Evolutionary conservation across 2,329 filamentous ascomycete species (phyloP), one percentile per base, ranked within the genome.

Genomic region (Lasiodiplodia sp.): DNA sequence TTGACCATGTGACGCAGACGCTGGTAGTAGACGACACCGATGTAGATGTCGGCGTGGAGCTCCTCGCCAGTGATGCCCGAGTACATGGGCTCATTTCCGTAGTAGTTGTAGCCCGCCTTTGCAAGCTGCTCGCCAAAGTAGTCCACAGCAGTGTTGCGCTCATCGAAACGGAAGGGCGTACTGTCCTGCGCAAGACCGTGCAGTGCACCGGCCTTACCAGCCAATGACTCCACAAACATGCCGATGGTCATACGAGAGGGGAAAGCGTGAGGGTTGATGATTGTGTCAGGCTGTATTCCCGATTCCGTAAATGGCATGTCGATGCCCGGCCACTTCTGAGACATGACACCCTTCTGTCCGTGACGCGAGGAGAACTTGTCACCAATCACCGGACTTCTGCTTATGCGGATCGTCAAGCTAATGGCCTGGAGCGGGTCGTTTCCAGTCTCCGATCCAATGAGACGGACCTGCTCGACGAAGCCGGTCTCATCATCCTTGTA

Each of bases 231-330:
- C 77, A 99, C 89, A 81, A 99, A 98, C 93, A 98, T 98, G 77
- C 96, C 96, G 78, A 99, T 99, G 23, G 96, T 99, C 96, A 99
- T 99, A 82, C 96, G 94, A 56, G 95, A 98, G 8, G 96, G 96
- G 87, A 99, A 99, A 77, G 96, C 96, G 86, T 99, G 96, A 51
- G 96, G 96, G 83, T 99, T 99, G 86, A 99, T 99, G 81, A 99
- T 99, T 75, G 97, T 87, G 81, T 99, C 96, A 11, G 96, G 96
- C 77, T 97, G 94, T 70, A 99, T 98, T 66, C 96, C 96, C 6
- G 92, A 92, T 82, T 99, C 96, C 2, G 93, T 94, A 82, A 98
- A 99, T 3, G 96, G 96, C 92, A 99, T 96, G 79, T 98, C 94
- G 69, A 92, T 85, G 2, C 90, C 88, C 0, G 94, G 96, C 94